A percentile compares a stretch with the other conserved stretches of the same genome.
These are phyloP conservation scores for Polytolypa hystricis DNA, from an alignment of 2,329 filamentous ascomycete genomes.

Conservation along the genomic window DNA sequence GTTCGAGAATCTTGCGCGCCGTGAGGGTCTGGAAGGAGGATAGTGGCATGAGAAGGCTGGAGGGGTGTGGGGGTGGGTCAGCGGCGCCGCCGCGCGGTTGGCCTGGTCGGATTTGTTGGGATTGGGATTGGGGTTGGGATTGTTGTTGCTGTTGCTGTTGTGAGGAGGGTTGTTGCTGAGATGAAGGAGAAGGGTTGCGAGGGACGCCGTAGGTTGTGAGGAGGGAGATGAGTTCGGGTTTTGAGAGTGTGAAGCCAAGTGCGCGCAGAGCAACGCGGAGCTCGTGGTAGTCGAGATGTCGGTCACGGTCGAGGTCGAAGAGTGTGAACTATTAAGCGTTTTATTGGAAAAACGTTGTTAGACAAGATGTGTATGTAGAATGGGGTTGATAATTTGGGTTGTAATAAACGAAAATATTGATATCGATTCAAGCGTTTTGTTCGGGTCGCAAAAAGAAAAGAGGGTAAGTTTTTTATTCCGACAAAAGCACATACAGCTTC, in stretches of 20 bases:
- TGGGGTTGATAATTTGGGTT: too few relatives aligned
- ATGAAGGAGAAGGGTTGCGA: slow-evolving; percentile 30
- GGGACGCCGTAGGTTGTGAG: slow-evolving; percentile 71
- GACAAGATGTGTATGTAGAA: background rate
- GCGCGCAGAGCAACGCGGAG: slow-evolving; percentile 94
- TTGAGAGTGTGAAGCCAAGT: slow-evolving; percentile 83
- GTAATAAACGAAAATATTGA: too few relatives aligned
- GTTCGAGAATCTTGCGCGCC: slow-evolving; percentile 64
- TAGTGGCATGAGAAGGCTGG: slow-evolving; percentile 60
- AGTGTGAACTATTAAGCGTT: slow-evolving; percentile 65
- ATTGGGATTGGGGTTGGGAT: slow-evolving; percentile 22
- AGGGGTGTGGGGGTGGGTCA: slow-evolving; percentile 43
- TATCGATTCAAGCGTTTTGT: slow-evolving; percentile 2
- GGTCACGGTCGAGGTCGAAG: slow-evolving; percentile 94
- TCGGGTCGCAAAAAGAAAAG: background rate
- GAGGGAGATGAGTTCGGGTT: slow-evolving; percentile 69
- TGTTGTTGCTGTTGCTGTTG: slow-evolving; percentile 12
- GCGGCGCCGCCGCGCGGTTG: too few relatives aligned
- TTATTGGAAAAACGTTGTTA: background rate
- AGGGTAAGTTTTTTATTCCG: background rate
- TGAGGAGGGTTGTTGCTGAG: slow-evolving; percentile 35
- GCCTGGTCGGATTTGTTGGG: too few relatives aligned
- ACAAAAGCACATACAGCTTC: slow-evolving; percentile 65
- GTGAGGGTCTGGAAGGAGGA: slow-evolving; percentile 65
- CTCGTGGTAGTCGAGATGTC: slow-evolving; percentile 93